Conservation (phyloP, 495 filamentous ascomycete species). For the Penicillium paxilli region DNA sequence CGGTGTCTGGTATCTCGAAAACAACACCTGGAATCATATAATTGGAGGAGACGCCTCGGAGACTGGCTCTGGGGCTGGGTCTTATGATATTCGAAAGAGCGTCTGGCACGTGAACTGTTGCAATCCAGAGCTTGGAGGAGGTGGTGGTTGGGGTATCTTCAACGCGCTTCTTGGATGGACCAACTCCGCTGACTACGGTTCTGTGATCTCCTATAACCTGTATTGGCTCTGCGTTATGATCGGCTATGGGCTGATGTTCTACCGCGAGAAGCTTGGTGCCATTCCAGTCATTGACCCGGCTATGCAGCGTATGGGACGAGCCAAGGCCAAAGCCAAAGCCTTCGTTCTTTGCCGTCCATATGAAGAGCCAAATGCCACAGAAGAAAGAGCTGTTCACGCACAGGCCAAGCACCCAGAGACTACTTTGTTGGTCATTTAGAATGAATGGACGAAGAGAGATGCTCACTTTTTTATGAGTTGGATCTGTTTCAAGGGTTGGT, state of each 20-base stretch:
- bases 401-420: neutral
- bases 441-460: neutral
- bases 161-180: constrained; percentile 80
- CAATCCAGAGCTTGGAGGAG: constrained; percentile 67
- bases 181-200: constrained; percentile 81
- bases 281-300: neutral
- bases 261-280: constrained; percentile 14
- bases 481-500: neutral
- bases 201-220: constrained; percentile 81
- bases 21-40: constrained; percentile 59
- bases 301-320: neutral
- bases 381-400: neutral
- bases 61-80: constrained; percentile 74
- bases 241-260: constrained; percentile 23
- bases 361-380: neutral
- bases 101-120: constrained; percentile 97
- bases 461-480: neutral
- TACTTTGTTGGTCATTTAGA: neutral
- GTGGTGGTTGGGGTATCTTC: constrained; percentile 88
- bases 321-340: neutral
- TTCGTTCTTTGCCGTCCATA: neutral
- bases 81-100: constrained; percentile 78
- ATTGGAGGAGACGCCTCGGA: constrained; percentile 76
- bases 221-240: constrained; percentile 65
- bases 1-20: constrained; percentile 71